A percentile compares a stretch with the other conserved stretches of the same genome.
phyloP scores from a whole-genome alignment of 1,284 basidiomycete species.

The Microbotryum violaceum region DNA sequence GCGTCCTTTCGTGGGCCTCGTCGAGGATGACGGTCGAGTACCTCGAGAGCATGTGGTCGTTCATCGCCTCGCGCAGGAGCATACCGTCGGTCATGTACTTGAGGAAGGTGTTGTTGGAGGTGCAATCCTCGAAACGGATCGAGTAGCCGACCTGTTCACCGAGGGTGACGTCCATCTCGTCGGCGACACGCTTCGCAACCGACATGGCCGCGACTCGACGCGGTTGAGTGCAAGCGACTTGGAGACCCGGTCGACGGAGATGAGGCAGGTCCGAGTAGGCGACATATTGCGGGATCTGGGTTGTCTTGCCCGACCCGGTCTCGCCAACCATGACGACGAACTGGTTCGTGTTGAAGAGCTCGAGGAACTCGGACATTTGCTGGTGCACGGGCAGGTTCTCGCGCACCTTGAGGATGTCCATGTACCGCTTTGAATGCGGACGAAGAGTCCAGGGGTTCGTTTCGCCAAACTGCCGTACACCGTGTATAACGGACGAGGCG shows the following conservation, averaged over 20 bases:
- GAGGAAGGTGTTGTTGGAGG: constrained; percentile 80
- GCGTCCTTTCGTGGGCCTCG: constrained; percentile 96
- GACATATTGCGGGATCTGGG: constrained; percentile 96
- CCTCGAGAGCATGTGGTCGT: constrained; percentile 76
- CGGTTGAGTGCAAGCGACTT: constrained; percentile 96
- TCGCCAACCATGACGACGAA: constrained; percentile 79
- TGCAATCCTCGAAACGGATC: constrained; percentile 98
- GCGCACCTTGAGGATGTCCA: constrained; percentile 73
- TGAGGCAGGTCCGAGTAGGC: constrained; percentile 80
- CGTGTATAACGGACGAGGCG: background rate
- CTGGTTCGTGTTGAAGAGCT: constrained; percentile 33
- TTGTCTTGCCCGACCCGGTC: constrained; percentile 97
- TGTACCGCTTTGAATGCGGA: constrained; percentile 71
- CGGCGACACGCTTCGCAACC: constrained; percentile 95
- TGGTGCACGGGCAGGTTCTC: constrained; percentile 85
- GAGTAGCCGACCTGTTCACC: constrained; percentile 95
- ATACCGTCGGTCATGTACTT: constrained; percentile 99
- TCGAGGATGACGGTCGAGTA: constrained; percentile 98
- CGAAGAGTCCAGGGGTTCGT: constrained; percentile 80
- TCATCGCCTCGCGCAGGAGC: constrained; percentile 90
- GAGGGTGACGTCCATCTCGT: constrained; percentile 93
- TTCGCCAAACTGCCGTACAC: constrained; percentile 57
- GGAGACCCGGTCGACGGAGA: constrained; percentile 52
- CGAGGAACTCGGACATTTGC: constrained; percentile 62
- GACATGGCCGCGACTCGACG: constrained; percentile 96